These are phyloP conservation scores for Fusarium euwallaceae DNA, from an alignment of 2,329 filamentous ascomycete genomes.

Conservation along the genomic window DNA sequence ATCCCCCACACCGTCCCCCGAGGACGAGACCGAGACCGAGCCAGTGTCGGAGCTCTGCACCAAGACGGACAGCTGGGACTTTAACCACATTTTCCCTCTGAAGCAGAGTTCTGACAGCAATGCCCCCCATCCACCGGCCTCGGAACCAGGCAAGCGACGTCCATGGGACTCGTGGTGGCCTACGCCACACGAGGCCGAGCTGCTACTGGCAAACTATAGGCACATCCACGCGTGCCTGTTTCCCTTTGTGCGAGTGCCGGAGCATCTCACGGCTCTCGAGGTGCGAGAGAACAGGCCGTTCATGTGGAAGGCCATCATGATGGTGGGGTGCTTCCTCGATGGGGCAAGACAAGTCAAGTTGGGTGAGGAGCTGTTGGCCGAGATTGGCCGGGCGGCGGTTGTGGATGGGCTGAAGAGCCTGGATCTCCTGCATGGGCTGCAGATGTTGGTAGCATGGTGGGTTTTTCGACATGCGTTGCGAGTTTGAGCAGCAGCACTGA, in stretches of 20 bases:
- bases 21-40: neutral
- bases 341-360: constrained; percentile 59
- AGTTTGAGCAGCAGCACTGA: neutral
- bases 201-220: constrained; percentile 55
- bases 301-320: constrained; percentile 65
- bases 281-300: constrained; percentile 57
- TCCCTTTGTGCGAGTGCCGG: constrained; percentile 61
- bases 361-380: constrained; percentile 59
- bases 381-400: constrained; percentile 57
- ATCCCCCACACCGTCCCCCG: constrained; percentile 21
- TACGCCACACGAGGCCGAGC: constrained; percentile 55
- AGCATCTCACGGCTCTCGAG: constrained; percentile 51
- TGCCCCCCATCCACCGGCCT: constrained; percentile 12
- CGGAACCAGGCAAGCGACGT: constrained; percentile 25
- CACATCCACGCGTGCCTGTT: constrained; percentile 53
- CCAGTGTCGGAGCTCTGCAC: constrained; percentile 11
- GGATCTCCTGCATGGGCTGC: constrained; percentile 62
- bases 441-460: constrained; percentile 62
- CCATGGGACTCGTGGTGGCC: constrained; percentile 57
- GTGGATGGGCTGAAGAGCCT: constrained; percentile 59
- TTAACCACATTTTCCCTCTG: constrained; percentile 54
- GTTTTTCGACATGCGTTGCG: constrained; percentile 14
- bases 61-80: constrained; percentile 37
- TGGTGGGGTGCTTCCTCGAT: constrained; percentile 58
- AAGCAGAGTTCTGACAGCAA: constrained; percentile 22